These are phyloP conservation scores for Parachaetomium inaequale DNA, from an alignment of 495 filamentous ascomycete genomes.

Conservation along the genomic window DNA sequence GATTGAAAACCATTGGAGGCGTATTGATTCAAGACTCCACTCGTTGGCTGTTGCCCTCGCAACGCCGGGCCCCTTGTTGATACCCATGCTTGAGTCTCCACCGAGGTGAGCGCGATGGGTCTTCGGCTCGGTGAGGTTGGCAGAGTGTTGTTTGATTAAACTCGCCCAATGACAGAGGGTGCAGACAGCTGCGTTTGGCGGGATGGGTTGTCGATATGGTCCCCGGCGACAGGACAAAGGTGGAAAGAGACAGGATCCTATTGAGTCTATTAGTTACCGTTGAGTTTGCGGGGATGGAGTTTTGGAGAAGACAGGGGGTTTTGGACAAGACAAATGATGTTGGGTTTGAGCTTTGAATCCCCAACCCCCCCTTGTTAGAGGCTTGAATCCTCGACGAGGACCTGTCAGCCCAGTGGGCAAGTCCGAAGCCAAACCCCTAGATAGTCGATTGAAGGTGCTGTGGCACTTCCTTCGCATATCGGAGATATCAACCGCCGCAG, in stretches of 20 bases:
- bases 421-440: neutral
- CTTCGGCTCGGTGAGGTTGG: neutral
- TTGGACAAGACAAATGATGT: neutral
- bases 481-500: neutral
- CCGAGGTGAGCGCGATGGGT: neutral
- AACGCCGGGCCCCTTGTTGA: conserved; percentile 12
- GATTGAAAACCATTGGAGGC: conserved; percentile 22
- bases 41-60: conserved; percentile 8
- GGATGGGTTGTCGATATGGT: neutral
- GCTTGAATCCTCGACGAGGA: neutral
- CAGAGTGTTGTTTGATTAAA: conserved; percentile 5
- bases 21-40: conserved; percentile 3
- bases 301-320: too few species aligned
- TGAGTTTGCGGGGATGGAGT: neutral
- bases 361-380: neutral
- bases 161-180: neutral
- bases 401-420: neutral
- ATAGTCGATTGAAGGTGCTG: too few species aligned
- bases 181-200: neutral
- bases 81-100: conserved; percentile 18
- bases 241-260: neutral
- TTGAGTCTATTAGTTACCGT: neutral
- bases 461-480: neutral
- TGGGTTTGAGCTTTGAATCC: neutral
- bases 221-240: neutral